Percentiles rank a stretch among this genome's conserved stretches.
Evolutionary conservation across 768 basidiomycete genomes (phyloP).

Genomic region (Podaxis pistillaris): DNA sequence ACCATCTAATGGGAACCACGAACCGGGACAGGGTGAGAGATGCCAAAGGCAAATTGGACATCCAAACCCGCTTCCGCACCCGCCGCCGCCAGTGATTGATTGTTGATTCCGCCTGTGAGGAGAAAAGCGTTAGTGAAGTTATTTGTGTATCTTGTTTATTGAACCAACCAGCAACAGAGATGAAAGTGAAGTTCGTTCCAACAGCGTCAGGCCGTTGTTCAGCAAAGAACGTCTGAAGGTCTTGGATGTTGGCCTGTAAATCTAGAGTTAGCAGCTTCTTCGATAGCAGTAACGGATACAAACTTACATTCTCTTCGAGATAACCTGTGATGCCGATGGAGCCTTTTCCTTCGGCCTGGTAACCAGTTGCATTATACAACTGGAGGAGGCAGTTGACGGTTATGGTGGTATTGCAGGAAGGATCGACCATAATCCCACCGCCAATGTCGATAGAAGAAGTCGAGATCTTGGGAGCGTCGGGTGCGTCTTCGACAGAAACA

Average conservation of each 20-base stretch:
- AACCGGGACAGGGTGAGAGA: slow-evolving; percentile 57
- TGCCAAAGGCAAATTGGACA: slow-evolving; percentile 58
- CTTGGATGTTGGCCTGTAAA: slow-evolving; percentile 39
- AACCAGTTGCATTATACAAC: slow-evolving; percentile 51
- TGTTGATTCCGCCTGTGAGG: slow-evolving; percentile 52
- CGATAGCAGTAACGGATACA: background rate
- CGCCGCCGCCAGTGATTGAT: slow-evolving; percentile 47
- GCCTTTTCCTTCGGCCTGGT: slow-evolving; percentile 40
- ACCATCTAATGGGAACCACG: background rate
- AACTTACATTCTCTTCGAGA: slow-evolving; percentile 24
- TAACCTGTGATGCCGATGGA: slow-evolving; percentile 54
- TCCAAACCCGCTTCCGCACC: slow-evolving; percentile 65
- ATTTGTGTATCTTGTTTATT: background rate
- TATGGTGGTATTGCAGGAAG: slow-evolving; percentile 46
- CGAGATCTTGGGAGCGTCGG: slow-evolving; percentile 23
- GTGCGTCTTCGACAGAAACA: slow-evolving; percentile 23
- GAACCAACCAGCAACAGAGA: slow-evolving; percentile 53
- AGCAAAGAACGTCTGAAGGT: slow-evolving; percentile 48
- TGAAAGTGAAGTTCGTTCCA: slow-evolving; percentile 47
- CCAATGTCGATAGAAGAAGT: slow-evolving; percentile 19
- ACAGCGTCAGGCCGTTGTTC: slow-evolving; percentile 45
- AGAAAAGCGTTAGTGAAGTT: background rate
- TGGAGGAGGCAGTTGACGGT: slow-evolving; percentile 53
- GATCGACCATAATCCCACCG: slow-evolving; percentile 41
- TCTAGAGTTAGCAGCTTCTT: background rate